phyloP scores from a whole-genome alignment of 2,329 filamentous ascomycete species.

The Setomelanomma holmii region DNA sequence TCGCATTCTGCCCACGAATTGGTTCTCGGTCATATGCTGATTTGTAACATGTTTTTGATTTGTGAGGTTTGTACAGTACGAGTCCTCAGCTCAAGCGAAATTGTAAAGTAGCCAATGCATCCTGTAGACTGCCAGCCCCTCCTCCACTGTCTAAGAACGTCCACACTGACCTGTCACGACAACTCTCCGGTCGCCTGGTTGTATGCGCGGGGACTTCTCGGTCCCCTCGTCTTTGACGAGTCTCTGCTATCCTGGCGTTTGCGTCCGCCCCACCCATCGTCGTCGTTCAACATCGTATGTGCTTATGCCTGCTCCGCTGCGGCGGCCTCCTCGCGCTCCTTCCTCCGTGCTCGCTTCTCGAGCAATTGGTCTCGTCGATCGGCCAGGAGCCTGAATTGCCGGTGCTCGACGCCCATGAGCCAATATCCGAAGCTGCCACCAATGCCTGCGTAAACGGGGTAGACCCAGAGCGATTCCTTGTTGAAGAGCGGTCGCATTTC shows the following conservation, averaged over 20 bases:
- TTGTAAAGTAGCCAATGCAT: constrained; percentile 28
- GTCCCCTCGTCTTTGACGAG: constrained; percentile 1
- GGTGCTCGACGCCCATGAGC: constrained; percentile 87
- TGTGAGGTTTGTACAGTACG: constrained; percentile 41
- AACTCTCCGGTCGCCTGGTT: no score
- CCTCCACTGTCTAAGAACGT: constrained; percentile 5
- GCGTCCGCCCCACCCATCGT: background rate
- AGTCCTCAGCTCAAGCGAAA: constrained; percentile 39
- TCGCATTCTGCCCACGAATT: constrained; percentile 25
- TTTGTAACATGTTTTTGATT: constrained; percentile 18
- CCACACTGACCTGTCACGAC: no score
- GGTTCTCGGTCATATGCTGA: background rate
- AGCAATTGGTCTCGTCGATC: constrained; percentile 82
- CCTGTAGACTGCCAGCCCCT: constrained; percentile 8
- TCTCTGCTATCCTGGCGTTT: background rate
- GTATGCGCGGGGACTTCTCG: constrained; percentile 3
- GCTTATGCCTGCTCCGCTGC: constrained; percentile 28
- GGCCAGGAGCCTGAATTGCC: constrained; percentile 77
- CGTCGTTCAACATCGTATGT: background rate
- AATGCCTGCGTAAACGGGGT: constrained; percentile 84
- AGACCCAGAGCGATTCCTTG: constrained; percentile 83
- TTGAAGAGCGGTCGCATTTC: constrained; percentile 97
- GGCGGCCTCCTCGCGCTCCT: constrained; percentile 64
- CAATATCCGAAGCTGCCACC: constrained; percentile 97
- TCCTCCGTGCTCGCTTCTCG: constrained; percentile 86